phyloP scores from a whole-genome alignment of 495 filamentous ascomycete genomes.

The Neurospora tetrasperma region DNA sequence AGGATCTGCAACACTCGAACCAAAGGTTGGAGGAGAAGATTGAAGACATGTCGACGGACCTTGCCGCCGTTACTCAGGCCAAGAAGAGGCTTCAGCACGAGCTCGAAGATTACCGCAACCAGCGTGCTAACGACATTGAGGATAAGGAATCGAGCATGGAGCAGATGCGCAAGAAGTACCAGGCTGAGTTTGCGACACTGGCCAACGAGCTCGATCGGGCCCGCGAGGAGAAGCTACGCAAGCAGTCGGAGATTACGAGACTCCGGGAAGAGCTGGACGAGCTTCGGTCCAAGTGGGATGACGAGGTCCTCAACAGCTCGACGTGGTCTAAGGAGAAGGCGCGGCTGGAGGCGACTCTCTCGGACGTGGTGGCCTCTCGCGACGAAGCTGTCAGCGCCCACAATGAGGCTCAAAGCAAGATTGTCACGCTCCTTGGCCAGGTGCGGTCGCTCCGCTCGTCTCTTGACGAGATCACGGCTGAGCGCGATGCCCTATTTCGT shows the following conservation, averaged over 20 bases:
- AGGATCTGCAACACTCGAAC: constrained; percentile 81
- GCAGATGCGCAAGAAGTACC: constrained; percentile 95
- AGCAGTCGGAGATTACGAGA: constrained; percentile 55
- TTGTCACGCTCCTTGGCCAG: constrained; percentile 84
- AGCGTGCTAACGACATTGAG: constrained; percentile 90
- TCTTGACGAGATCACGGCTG: constrained; percentile 75
- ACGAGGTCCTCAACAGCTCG: constrained; percentile 94
- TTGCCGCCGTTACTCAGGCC: constrained; percentile 74
- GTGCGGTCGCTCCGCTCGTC: constrained; percentile 74
- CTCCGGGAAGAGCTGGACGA: constrained; percentile 92
- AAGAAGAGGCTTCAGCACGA: constrained; percentile 96
- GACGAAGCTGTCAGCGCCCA: constrained; percentile 90
- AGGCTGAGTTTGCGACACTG: constrained; percentile 78
- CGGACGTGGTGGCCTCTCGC: constrained; percentile 78
- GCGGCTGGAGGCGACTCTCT: constrained; percentile 78
- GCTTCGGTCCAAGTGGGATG: constrained; percentile 93
- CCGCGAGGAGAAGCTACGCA: constrained; percentile 65
- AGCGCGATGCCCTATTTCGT: constrained; percentile 73
- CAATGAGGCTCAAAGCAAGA: constrained; percentile 86
- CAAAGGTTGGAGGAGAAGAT: constrained; percentile 84
- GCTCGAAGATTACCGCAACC: constrained; percentile 92
- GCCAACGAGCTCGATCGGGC: constrained; percentile 90
- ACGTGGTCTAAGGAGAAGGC: constrained; percentile 98
- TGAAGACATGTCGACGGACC: constrained; percentile 84
- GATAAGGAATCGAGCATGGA: constrained; percentile 95